These are phyloP conservation scores for Selenicereus undatus DNA, from an alignment of 148 eudicot genomes.

Conservation along the genomic window DNA sequence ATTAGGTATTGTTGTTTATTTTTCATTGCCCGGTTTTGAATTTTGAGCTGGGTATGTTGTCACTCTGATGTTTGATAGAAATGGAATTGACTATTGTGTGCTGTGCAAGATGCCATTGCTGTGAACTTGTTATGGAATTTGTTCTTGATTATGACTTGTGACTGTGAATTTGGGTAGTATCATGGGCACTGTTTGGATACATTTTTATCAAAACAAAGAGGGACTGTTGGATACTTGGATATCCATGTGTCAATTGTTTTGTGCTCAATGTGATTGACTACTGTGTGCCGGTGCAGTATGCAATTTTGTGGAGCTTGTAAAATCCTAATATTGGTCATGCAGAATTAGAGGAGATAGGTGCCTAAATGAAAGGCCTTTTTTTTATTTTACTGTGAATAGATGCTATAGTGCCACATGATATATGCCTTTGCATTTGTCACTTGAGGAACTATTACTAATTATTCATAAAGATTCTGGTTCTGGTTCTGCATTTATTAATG, in stretches of 20 bases:
- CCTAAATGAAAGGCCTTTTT: neutral
- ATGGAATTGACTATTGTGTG: neutral
- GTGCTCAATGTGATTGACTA: constrained; percentile 3
- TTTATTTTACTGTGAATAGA: neutral
- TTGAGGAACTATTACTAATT: neutral
- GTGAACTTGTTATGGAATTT: neutral
- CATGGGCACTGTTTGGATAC: too few relatives aligned
- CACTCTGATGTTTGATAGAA: too few relatives aligned
- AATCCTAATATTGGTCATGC: neutral
- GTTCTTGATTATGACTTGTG: neutral
- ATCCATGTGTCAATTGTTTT: neutral
- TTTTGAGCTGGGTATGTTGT: neutral
- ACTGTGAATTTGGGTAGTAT: too few relatives aligned
- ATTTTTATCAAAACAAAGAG: too few relatives aligned
- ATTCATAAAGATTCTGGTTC: too few relatives aligned
- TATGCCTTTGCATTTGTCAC: neutral
- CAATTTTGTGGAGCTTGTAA: neutral
- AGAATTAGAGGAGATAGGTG: neutral
- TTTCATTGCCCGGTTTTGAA: neutral
- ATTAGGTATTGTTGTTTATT: neutral
- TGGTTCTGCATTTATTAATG: constrained; percentile 1
- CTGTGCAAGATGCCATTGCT: too few relatives aligned
- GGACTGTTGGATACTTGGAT: neutral
- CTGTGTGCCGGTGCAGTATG: neutral
- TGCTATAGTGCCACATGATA: neutral